A percentile compares a stretch with the other conserved stretches of the same genome.
These are phyloP conservation scores for Umbelopsis vinacea DNA, from an alignment of 192 early-diverging fungal species.

Conservation along the genomic window DNA sequence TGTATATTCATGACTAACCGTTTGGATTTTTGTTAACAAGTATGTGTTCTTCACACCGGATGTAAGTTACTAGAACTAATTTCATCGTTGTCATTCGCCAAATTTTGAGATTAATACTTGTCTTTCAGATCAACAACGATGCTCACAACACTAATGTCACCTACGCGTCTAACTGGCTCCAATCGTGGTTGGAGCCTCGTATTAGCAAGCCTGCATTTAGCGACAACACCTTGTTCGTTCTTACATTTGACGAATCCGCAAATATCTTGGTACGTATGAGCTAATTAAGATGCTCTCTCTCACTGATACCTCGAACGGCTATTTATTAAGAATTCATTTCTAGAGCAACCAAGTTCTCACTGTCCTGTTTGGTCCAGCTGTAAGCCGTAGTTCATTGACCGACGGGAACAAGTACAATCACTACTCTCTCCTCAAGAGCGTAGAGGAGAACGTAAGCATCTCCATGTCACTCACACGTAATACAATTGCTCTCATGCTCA, in stretches of 20 bases:
- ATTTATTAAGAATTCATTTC: neutral
- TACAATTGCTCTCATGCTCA: neutral
- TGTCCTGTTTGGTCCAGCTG: constrained; percentile 46
- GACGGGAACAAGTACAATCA: constrained; percentile 48
- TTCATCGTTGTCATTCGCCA: neutral
- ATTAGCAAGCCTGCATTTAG: constrained; percentile 53
- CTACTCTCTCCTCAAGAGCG: constrained; percentile 48
- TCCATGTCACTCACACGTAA: neutral
- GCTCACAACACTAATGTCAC: constrained; percentile 54
- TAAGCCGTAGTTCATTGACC: constrained; percentile 28
- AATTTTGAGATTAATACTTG: neutral
- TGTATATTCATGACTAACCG: too few species aligned
- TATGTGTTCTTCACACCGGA: constrained; percentile 58
- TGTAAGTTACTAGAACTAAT: constrained; percentile 17
- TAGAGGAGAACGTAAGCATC: constrained; percentile 41
- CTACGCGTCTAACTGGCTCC: constrained; percentile 53
- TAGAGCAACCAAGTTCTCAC: constrained; percentile 37
- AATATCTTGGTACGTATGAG: neutral
- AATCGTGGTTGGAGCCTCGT: constrained; percentile 56
- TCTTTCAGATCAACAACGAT: constrained; percentile 55
- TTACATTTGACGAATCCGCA: constrained; percentile 40
- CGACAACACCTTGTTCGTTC: constrained; percentile 49
- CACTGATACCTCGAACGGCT: neutral
- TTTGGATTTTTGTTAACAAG: neutral
- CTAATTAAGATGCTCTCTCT: neutral